phyloP scores from a whole-genome alignment of 2,329 filamentous ascomycete species.

The Epicoccum sorghinum region DNA sequence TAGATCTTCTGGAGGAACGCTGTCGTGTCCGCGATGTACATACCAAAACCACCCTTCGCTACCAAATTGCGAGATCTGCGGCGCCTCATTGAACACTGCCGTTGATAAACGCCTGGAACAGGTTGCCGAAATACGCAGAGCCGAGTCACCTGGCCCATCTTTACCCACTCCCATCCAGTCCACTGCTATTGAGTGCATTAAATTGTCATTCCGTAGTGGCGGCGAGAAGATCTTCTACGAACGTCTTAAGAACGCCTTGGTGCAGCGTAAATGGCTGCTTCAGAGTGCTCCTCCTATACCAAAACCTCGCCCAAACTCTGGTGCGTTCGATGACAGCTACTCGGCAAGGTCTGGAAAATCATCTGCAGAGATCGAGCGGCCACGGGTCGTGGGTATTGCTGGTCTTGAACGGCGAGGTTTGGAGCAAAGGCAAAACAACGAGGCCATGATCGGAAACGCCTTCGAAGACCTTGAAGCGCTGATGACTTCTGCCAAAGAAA shows the following conservation, averaged over 20 bases:
- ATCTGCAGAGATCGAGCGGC: constrained; percentile 29
- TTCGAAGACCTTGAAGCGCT: constrained; percentile 96
- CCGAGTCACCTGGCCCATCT: constrained; percentile 79
- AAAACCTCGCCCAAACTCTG: constrained; percentile 56
- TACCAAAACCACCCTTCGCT: constrained; percentile 92
- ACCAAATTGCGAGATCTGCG: constrained; percentile 87
- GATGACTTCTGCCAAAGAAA: constrained; percentile 97
- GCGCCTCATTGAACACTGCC: constrained; percentile 70
- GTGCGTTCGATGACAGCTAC: constrained; percentile 39
- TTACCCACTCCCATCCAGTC: constrained; percentile 57
- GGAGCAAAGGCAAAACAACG: constrained; percentile 88
- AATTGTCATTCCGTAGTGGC: constrained; percentile 87
- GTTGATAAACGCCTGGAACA: constrained; percentile 51
- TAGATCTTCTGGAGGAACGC: constrained; percentile 19
- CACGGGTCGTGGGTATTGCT: constrained; percentile 83
- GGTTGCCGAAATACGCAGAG: constrained; percentile 52
- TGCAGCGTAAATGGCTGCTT: constrained; percentile 94
- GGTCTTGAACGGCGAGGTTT: constrained; percentile 86
- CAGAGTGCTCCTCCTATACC: constrained; percentile 89
- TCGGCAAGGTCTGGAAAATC: constrained; percentile 27
- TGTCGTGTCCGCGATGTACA: constrained; percentile 81
- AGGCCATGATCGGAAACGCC: constrained; percentile 87
- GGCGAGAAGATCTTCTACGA: constrained; percentile 92
- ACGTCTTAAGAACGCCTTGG: constrained; percentile 82
- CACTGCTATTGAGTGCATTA: constrained; percentile 76